These are phyloP conservation scores for Mallotus repandus DNA, from an alignment of 441 rosid species.

Conservation along the genomic window DNA sequence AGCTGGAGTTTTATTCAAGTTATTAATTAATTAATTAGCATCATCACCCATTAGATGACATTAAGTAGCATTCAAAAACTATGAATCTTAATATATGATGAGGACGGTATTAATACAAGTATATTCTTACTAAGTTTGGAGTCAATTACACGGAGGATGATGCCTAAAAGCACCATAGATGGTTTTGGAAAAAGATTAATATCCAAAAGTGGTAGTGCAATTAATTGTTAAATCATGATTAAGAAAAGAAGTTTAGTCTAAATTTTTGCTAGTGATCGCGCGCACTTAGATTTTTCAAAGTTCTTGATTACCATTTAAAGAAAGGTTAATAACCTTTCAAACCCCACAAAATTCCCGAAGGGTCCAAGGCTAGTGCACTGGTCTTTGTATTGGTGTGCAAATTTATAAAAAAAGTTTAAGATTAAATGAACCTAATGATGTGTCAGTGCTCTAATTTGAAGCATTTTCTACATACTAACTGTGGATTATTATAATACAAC, in stretches of 20 bases:
- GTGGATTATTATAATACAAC: too few species aligned
- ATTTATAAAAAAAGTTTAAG: too few species aligned
- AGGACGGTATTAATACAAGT: too few species aligned
- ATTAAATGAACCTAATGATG: not conserved
- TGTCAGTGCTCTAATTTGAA: not conserved
- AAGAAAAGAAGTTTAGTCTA: not conserved
- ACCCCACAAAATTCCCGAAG: constrained; percentile 33
- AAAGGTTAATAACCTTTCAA: constrained; percentile 31
- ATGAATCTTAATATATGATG: too few species aligned
- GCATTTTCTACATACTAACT: too few species aligned
- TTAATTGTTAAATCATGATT: not conserved
- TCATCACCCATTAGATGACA: not conserved
- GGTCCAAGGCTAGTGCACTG: not conserved
- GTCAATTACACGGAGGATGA: too few species aligned
- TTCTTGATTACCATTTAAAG: constrained; percentile 31
- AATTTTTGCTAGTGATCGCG: not conserved
- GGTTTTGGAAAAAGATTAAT: constrained; percentile 6
- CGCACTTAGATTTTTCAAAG: constrained; percentile 29
- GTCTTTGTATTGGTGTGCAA: not conserved
- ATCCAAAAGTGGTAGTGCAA: not conserved
- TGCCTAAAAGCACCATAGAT: constrained; percentile 8
- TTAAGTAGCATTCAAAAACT: too few species aligned
- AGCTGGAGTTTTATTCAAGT: not conserved
- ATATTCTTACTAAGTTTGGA: too few species aligned
- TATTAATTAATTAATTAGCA: too few species aligned